These are phyloP conservation scores for Verticillium alfalfae DNA, from an alignment of 2,329 filamentous ascomycete genomes.

Conservation along the genomic window DNA sequence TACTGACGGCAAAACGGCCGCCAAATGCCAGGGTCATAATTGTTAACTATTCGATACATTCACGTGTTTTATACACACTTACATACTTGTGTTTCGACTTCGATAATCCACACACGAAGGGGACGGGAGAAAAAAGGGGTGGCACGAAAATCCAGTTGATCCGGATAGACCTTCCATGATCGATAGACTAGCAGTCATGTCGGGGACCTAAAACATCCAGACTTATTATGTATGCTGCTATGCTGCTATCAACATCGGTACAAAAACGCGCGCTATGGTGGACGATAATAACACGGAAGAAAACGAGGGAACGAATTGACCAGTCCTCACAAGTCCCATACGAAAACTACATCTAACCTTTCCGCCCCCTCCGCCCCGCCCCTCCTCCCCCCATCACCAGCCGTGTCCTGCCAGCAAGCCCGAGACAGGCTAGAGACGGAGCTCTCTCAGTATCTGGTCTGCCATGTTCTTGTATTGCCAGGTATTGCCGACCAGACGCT, in stretches of 20 bases:
- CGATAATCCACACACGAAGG: too few species aligned
- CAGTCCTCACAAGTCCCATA: too few species aligned
- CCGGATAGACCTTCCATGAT: not conserved
- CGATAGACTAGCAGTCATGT: not conserved
- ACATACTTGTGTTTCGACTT: too few species aligned
- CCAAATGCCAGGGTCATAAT: too few species aligned
- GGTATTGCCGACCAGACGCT: constrained; percentile 89
- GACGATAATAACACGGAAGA: not conserved
- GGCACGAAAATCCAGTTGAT: too few species aligned
- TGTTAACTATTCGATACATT: too few species aligned
- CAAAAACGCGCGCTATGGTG: not conserved
- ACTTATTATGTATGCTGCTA: not conserved
- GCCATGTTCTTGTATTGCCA: constrained; percentile 99
- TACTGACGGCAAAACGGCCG: too few species aligned
- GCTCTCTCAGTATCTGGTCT: constrained; percentile 83
- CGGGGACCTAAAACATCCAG: not conserved
- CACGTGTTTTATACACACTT: too few species aligned
- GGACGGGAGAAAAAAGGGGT: too few species aligned
- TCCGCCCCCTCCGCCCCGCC: too few species aligned
- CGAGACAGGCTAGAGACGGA: constrained; percentile 58
- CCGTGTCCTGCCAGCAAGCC: not conserved
- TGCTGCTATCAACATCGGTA: not conserved
- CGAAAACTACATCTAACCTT: too few species aligned
- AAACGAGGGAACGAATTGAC: not conserved
- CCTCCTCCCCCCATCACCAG: too few species aligned